Base-by-base conservation (phyloP, 2,329 filamentous ascomycete species). In the Stemphylium lycopersici region DNA sequence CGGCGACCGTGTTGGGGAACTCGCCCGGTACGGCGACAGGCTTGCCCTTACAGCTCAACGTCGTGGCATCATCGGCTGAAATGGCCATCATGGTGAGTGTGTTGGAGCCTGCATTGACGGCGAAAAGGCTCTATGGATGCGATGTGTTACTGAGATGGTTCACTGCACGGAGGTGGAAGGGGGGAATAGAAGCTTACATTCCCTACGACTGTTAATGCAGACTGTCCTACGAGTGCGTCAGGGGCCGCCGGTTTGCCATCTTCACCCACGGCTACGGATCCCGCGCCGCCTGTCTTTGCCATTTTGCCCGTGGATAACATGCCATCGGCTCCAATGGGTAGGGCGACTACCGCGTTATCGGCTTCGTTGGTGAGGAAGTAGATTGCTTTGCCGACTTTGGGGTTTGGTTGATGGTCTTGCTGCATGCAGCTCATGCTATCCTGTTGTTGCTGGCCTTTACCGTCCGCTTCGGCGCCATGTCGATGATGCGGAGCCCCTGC, bases 281-380 rank as follows among this genome's bases (percentile, higher is more conserved):
- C 83, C 0, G 66, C 65, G 16, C 83, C 83, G 0, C 81, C 79
- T 2, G 83, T 84, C 1, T 71, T 46, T 0, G 77, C 81, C 1
- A 76, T 64, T 1, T 71, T 72, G 0, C 79, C 81, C 3, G 69
- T 67, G 0, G 74, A 77, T 0, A 87, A 72, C 13, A 71, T 77
- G 0, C 84, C 84, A 49, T 84, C 73, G 0, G 58, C 40, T 0
- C 67, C 72, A 31, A 86, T 77, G 0, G 79, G 77, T 1, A 87
- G 48, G 0, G 83, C 79, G 1, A 84, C 74, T 2, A 87, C 76
- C 0, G 76, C 67, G 48, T 86, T 85, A 0, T 77, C 59, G 8
- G 66, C 69, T 2, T 81, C 77, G 60, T 87, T 88, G 32, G 80
- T 84, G 34, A 85, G 71, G 48, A 86, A 71, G 68, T 87, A 87